Base-by-base conservation (phyloP, 139 green algal species). In the Tetraselmis striata region DNA sequence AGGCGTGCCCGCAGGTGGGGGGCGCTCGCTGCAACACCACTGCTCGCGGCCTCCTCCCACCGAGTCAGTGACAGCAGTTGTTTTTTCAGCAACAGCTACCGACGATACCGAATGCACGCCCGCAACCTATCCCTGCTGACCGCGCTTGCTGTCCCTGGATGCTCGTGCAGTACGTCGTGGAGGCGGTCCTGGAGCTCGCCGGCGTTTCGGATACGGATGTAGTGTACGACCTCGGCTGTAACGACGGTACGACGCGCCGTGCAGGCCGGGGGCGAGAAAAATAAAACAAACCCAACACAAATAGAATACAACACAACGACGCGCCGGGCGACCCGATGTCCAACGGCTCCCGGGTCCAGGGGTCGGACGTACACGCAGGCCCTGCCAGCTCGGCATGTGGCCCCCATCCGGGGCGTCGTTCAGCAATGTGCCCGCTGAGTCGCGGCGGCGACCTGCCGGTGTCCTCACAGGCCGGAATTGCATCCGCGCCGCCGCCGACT, bases 141-240 rank as follows among this genome's bases (percentile, higher is more conserved):
- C n/a, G n/a, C n/a, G n/a, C n/a, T n/a, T n/a, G n/a, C 45, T 67
- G 11, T 25, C 45, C 11, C 45, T 18, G 45, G 5, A 67, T 18
- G 5, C 18, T 79, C 77, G 23, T 2, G 22, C 77, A 81, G 77
- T 81, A 81, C 22, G 27, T 30, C 11, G 30, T 81, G 26, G 25
- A 28, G 5, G 77, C 77, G 30, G 31, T 76, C 77, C 77, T 81
- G 23, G 77, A 81, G 25, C 31, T 81, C 29, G 77, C 77, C 5
- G 26, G 23, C 26, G 77, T 81, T 2, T 74, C 30, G 77, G 77
- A 2, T 31, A 11, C 2, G 23, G 77, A 81, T 23, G 28, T 76
- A 2, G 77, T 81, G 30, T 81, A 75, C 77, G 77, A 81, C 31
- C 31, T 81, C 30, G 77, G 77, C 18, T 81, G 77, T 23, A 28